phyloP scores from a whole-genome alignment of 805 yeast species.

The Hanseniaspora thailandica region DNA sequence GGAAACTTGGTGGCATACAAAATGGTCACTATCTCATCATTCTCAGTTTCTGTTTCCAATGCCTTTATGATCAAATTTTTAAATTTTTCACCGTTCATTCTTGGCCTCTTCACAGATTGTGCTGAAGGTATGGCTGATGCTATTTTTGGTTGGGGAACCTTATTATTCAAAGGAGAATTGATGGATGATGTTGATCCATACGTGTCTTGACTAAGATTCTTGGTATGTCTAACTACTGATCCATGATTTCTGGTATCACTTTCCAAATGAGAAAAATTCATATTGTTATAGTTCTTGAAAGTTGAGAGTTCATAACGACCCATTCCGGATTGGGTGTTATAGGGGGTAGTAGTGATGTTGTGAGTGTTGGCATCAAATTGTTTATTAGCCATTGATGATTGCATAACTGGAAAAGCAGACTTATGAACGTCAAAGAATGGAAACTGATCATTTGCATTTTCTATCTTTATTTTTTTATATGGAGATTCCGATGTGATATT shows the following conservation, averaged over 20 bases:
- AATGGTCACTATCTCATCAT: conserved; percentile 24
- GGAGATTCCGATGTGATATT: neutral
- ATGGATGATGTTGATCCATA: neutral
- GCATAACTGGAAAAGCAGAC: neutral
- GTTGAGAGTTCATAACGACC: conserved; percentile 16
- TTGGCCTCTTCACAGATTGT: conserved; percentile 20
- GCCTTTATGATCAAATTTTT: conserved; percentile 26
- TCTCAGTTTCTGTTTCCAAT: conserved; percentile 26
- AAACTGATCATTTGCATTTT: neutral
- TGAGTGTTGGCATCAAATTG: neutral
- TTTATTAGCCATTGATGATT: neutral
- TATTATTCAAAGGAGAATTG: neutral
- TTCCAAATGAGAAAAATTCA: neutral
- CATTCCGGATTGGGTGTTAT: conserved; percentile 20
- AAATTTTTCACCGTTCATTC: conserved; percentile 21
- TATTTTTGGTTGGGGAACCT: conserved; percentile 22
- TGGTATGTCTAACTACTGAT: neutral
- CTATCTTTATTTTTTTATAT: neutral
- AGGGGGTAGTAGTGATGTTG: conserved; percentile 23
- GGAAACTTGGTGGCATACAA: conserved; percentile 38
- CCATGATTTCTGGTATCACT: neutral
- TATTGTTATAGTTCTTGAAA: neutral
- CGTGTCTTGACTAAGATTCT: neutral
- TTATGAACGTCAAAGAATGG: neutral
- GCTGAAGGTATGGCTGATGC: conserved; percentile 32